phyloP scores from a whole-genome alignment of 164 flowering plant species.

The Berberis vulgaris region DNA sequence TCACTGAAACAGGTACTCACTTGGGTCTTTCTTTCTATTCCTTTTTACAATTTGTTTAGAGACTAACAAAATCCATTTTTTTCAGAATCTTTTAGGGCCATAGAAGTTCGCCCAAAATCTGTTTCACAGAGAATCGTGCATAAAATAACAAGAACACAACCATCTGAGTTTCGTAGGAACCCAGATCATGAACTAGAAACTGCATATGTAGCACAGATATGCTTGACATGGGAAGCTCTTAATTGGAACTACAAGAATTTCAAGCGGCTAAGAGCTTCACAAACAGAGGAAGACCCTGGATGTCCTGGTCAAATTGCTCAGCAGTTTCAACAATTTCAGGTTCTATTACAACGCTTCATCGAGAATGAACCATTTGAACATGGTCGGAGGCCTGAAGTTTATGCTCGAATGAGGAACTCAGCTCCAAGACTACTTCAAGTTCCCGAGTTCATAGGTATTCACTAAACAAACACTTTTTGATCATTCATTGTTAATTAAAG shows the following conservation, averaged over 20 bases:
- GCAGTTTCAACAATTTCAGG: constrained; percentile 80
- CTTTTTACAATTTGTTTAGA: background rate
- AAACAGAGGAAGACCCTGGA: constrained; percentile 46
- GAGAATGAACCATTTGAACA: constrained; percentile 84
- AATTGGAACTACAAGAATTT: constrained; percentile 71
- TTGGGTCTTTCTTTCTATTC: background rate
- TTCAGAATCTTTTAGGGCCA: constrained; percentile 60
- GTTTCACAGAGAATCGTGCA: constrained; percentile 69
- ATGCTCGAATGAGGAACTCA: constrained; percentile 45
- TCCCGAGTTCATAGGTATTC: constrained; percentile 59
- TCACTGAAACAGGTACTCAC: constrained; percentile 70
- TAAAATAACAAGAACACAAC: constrained; percentile 30
- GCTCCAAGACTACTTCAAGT: constrained; percentile 70
- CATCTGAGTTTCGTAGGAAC: constrained; percentile 17
- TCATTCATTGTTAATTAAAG: background rate
- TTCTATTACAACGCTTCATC: constrained; percentile 69
- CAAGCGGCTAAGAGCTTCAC: constrained; percentile 36
- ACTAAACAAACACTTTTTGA: background rate
- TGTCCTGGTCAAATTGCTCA: constrained; percentile 62
- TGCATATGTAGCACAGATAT: constrained; percentile 69
- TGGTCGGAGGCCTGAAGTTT: constrained; percentile 49
- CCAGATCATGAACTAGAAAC: constrained; percentile 64
- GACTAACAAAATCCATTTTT: constrained; percentile 1
- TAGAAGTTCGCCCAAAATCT: constrained; percentile 59
- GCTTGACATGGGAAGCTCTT: constrained; percentile 91